Evolutionary conservation across 345 rosid species (phyloP), one percentile per base, ranked within the genome.

Genomic region (Iberis pinnata): DNA sequence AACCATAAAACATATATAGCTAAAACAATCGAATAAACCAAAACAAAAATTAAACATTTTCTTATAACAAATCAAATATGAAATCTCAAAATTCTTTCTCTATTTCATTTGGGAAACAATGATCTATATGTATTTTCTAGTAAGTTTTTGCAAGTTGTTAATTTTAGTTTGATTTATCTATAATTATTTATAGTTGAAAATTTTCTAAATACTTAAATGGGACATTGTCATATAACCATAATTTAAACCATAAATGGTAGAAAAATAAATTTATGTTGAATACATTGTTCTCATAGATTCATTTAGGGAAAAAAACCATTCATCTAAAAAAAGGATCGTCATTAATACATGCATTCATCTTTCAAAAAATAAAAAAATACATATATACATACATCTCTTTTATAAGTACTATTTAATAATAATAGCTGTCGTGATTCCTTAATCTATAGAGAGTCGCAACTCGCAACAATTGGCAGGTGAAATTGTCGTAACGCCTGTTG

Each of bases 381-480:
- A 35, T 0, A 49, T 46, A 7, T 49, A 25, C 1, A 41, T 10
- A 17, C 9, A 26, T n/a, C 6, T 7, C 22, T 17, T 59, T 12
- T 31, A 8, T 29, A 17, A 9, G n/a, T n/a, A n/a, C n/a, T n/a
- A n/a, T n/a, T n/a, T n/a, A 45, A 31, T 31, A 4, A 36, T 27
- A 52, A 26, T 26, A 3, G n/a, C n/a, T 20, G 52, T 66, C 55
- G 65, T 44, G 42, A 64, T 49, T 61, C 60, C 60, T 44, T 44
- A 45, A 63, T 42, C 62, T 54, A 49, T 59, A 49, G 64, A 25
- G 59, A 65, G 24, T 65, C 53, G 62, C 52, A 39, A 56, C 40
- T 56, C 58, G 22, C 70, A 66, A 58, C 70, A 66, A 66, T 66
- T 58, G 65, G 64, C 70, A 66, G 70, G 65, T 58, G 65, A 51